Base-by-base conservation (phyloP, 495 filamentous ascomycete genomes). In the Platismatia glauca region DNA sequence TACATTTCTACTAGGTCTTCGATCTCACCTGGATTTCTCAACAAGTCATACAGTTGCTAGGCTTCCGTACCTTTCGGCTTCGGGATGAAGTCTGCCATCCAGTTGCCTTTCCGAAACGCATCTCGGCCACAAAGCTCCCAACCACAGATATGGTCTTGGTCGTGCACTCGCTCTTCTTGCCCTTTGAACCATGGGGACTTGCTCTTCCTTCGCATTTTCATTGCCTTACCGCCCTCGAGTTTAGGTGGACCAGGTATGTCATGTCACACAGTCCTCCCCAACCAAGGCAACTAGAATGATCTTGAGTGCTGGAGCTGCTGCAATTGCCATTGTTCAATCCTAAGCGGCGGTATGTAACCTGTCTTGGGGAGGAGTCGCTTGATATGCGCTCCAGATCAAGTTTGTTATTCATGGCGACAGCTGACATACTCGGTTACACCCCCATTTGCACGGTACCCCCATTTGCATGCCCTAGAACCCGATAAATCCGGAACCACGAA, bases 21-120 rank as follows among this genome's bases (percentile, higher is more conserved):
- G 6, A 57, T 38, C 9, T 57, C 34, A 57, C 55, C 34, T 38
- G 15, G 33, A 22, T 57, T 75, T 9, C 73, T 67, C 9, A 58
- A 67, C 18, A 78, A 71, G 62, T 81, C 78, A 52, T 77, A 80
- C 29, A 81, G 64, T 66, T 82, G 76, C 79, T 77, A 79, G 11
- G 68, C 67, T 64, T 79, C 76, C 0, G 77, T 76, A 5, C 77
- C 78, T 67, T 78, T 76, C 2, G 78, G 76, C 55, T 76, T 76
- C 39, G 78, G 78, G 31, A 80, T 78, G 59, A 77, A 79, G 27
- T 77, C 75, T 43, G 76, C 77, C 67, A 79, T 81, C 75, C 77
- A 79, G 64, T 79, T 75, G 20, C 73, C 76, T 50, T 75, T 74
- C 41, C 78, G 74, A 37, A 80, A 70, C 1, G 76, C 78, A 11